Evolutionary conservation across 139 green algal genomes (phyloP), one percentile per base, ranked within the genome.

Genomic region (Gonium pectorale): DNA sequence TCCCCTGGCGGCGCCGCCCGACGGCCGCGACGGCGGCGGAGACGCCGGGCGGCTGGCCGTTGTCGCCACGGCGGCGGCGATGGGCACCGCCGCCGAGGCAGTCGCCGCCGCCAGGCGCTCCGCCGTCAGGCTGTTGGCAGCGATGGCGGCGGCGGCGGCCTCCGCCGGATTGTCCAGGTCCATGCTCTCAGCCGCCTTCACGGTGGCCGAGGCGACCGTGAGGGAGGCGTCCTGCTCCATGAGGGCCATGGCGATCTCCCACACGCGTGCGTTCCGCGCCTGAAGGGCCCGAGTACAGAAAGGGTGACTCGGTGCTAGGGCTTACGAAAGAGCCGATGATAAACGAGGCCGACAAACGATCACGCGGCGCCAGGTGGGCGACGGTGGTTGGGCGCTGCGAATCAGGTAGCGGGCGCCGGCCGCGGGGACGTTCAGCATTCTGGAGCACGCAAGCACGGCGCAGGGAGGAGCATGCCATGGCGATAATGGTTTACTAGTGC

Each of bases 181-280:
- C 78, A 84, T 59, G 46, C 44, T 64, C 31, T 66, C 2, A 0
- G 75, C 75, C 2, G 75, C 75, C 60, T 72, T 83, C 9, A 81
- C 26, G 26, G 52, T 52, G 33, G 71, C 71, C 49, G 51, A 6
- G 31, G 17, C 19, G 3, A 64, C 49, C 1, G 31, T 35, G 17
- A 79, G 71, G 31, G 33, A 44, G 49, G 46, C 33, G 33, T 79
- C 71, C 71, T 40, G 19, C 33, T 79, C 46, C 71, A 79, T 79
- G 5, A 79, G 49, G 7, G 5, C 1, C 71, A 64, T 49, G 8
- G 71, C 71, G 0, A 49, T 13, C 33, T 64, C 46, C 71, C 71
- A 79, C 31, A 79, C 33, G 21, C 43, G 33, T 2, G 46, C 4
- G 49, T 79, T 64, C 31, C 71, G 71, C 8, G 2, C 3, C 71